Base-by-base conservation (phyloP, 352 stramenopile genomes). In the Phytophthora crassamura region DNA sequence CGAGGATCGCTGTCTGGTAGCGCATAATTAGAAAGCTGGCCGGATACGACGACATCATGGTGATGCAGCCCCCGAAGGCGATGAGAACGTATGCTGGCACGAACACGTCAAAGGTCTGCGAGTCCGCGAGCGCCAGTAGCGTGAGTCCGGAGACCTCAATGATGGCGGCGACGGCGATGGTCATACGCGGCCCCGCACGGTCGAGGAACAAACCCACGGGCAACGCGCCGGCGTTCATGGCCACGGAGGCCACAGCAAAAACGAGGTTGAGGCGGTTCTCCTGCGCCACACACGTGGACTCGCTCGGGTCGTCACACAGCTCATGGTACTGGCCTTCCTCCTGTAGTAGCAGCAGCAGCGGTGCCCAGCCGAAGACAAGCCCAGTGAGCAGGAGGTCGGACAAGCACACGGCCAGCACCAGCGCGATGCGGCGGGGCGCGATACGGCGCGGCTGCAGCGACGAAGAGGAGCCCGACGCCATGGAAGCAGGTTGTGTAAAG, bases 261-360 rank as follows among this genome's bases (percentile, higher is more conserved):
- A 95, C 86, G 72, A 97, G 82, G 63, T 95, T 94, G n/a, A 95
- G 76, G n/a, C 73, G 69, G 64, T 93, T 94, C 58, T 95, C 86
- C 63, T 97, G 89, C 8, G 63, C 82, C 25, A 83, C 68, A 50
- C 88, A 96, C 25, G 59, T 67, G 38, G 62, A 33, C 22, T 59
- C 46, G 34, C 25, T 69, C 5, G 62, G 46, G 54, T 80, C 63
- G 2, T 52, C 51, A 42, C 89, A 95, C 11, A 95, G 69, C 67
- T 95, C 87, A 34, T 68, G 46, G 59, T 94, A 97, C 54, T 95
- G 87, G 16, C 83, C 69, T 72, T 97, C 89, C 39, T 94, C 77
- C 39, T 92, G 64, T 7, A 97, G 78, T 62, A 95, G 75, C 39
- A 97, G 77, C 34, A 97, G 71, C 67, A 97, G 71, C 46, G 89